Base-by-base conservation (phyloP, 225 moss, liverwort and hornwort genomes). In the Anthoceros angustus region DNA sequence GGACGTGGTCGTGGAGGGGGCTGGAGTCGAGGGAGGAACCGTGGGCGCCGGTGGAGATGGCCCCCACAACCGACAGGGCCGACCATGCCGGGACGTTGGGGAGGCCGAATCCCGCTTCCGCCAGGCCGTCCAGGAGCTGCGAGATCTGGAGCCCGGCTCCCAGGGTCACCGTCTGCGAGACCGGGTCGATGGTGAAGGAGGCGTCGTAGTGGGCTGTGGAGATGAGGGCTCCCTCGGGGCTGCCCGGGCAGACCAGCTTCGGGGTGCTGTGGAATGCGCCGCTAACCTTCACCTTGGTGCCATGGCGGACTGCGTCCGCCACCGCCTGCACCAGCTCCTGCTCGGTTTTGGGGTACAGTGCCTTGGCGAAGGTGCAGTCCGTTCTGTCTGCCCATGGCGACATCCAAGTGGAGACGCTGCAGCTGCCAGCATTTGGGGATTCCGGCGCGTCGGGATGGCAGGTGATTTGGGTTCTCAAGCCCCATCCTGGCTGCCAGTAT, bases 211-310 rank as follows among this genome's bases (percentile, higher is more conserved):
- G n/a, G 15, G n/a, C n/a, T 7, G 55, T 55, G 55, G n/a, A 18
- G 55, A 55, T 55, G 55, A 55, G 55, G 15, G 23, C 55, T 18
- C 55, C 55, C 5, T 20, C 55, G 55, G 18, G n/a, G 18, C 55
- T 23, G n/a, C n/a, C 55, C 55, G 55, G 55, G 14, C 55, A 55
- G n/a, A 55, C 55, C 55, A 55, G 55, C 55, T 55, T 55, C n/a
- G 55, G 8, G 55, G 14, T 55, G 55, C n/a, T 18, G 55, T 55
- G 55, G 5, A 23, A 9, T 23, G n/a, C 18, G 7, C 23, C 23
- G 55, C 55, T 55, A 7, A 55, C 55, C 14, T 23, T 9, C n/a
- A 55, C 0, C 6, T 55, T 9, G 10, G 7, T 55, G n/a, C 14
- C 1, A 11, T 23, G 18, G 10, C 55, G 55, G n/a, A 55, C 55